Evolutionary conservation across 306 rosid species (phyloP).

Genomic region (Dalbergia oliveri): DNA sequence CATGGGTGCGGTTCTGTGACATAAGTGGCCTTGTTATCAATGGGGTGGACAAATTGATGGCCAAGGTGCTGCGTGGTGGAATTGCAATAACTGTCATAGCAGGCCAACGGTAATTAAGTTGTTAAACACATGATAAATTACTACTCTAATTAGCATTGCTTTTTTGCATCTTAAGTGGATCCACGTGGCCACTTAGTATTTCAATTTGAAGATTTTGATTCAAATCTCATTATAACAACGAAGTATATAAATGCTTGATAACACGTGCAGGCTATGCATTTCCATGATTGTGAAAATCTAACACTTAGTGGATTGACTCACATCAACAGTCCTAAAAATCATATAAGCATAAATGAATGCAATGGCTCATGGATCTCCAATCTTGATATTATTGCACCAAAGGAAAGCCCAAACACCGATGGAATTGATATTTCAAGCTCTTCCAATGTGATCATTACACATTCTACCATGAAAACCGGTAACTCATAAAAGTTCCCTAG

Average conservation of each 20-base stretch:
- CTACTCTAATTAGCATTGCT: too few relatives aligned
- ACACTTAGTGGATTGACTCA: slow-evolving; percentile 30
- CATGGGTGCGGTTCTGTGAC: slow-evolving; percentile 40
- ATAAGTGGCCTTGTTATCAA: slow-evolving; percentile 42
- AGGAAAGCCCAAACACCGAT: slow-evolving; percentile 64
- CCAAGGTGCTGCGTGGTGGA: slow-evolving; percentile 67
- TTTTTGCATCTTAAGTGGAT: too few relatives aligned
- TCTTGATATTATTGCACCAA: slow-evolving; percentile 51
- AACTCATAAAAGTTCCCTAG: not conserved
- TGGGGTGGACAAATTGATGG: slow-evolving; percentile 62
- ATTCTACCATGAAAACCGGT: slow-evolving; percentile 53
- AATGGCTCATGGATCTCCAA: slow-evolving; percentile 17
- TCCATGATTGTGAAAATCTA: slow-evolving; percentile 46
- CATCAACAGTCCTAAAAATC: slow-evolving; percentile 48
- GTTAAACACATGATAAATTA: too few relatives aligned
- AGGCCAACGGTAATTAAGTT: slow-evolving; percentile 43
- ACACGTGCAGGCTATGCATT: slow-evolving; percentile 47
- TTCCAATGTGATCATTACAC: slow-evolving; percentile 25
- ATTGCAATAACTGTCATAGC: not conserved
- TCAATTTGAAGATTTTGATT: not conserved
- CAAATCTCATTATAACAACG: not conserved
- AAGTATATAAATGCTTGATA: not conserved
- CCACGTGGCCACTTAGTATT: too few relatives aligned
- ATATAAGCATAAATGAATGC: slow-evolving; percentile 42
- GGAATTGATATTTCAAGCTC: slow-evolving; percentile 54